Evolutionary conservation across 768 basidiomycete genomes (phyloP).

Genomic region (Lentinula detonsa): DNA sequence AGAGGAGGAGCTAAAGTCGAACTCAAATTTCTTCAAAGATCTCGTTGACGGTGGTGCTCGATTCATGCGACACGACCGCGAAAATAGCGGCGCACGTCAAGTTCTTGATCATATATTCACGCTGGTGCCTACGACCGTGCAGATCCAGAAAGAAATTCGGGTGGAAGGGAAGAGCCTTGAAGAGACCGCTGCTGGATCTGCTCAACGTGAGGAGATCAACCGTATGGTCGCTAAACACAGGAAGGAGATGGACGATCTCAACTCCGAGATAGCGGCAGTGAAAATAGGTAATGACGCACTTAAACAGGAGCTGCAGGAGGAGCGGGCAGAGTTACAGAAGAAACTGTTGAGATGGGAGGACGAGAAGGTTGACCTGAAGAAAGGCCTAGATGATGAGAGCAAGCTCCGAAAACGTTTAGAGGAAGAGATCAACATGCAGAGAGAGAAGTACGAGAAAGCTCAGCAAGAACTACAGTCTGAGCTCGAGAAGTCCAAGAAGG

Average conservation of each 20-base stretch:
- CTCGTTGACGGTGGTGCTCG: constrained; percentile 33
- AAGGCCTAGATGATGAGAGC: constrained; percentile 1
- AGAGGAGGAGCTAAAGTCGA: constrained; percentile 14
- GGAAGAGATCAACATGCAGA: not conserved
- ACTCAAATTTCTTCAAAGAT: constrained; percentile 32
- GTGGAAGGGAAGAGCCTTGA: constrained; percentile 30
- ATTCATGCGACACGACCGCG: constrained; percentile 27
- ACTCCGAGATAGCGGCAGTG: constrained; percentile 22
- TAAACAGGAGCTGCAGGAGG: constrained; percentile 7
- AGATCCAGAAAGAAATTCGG: constrained; percentile 21
- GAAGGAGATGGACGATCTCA: constrained; percentile 27
- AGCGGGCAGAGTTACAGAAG: constrained; percentile 2
- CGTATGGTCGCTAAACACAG: constrained; percentile 27
- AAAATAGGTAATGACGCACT: not conserved
- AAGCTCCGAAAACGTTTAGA: not conserved
- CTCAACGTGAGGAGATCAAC: constrained; percentile 28
- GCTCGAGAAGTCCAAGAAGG: constrained; percentile 16
- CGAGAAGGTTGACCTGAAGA: constrained; percentile 1
- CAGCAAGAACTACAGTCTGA: constrained; percentile 19
- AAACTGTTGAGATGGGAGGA: not conserved
- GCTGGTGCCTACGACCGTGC: constrained; percentile 4
- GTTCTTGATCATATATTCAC: constrained; percentile 25
- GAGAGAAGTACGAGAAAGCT: constrained; percentile 20
- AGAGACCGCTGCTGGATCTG: constrained; percentile 33
- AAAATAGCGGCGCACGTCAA: constrained; percentile 22